These are phyloP conservation scores for Rhododendron williamsianum DNA, from an alignment of 148 eudicot genomes.

Conservation along the genomic window DNA sequence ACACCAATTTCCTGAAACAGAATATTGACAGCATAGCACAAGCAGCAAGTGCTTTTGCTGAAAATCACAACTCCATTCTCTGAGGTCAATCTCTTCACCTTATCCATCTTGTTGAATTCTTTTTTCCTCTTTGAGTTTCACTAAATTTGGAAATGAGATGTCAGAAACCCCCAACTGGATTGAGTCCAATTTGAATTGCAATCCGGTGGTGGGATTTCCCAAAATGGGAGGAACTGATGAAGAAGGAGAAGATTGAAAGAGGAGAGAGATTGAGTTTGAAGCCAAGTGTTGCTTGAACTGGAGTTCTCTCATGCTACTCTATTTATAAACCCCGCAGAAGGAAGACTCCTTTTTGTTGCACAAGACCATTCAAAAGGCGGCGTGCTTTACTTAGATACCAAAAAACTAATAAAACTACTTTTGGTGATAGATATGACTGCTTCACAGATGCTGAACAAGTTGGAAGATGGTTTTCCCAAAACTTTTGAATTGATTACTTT, in stretches of 20 bases:
- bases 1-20: slow-evolving; percentile 70
- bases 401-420: background rate
- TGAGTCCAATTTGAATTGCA: background rate
- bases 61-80: slow-evolving; percentile 83
- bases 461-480: background rate
- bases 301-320: background rate
- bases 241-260: background rate
- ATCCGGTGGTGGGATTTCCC: background rate
- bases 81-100: slow-evolving; percentile 47
- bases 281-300: background rate
- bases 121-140: background rate
- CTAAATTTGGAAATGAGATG: background rate
- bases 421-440: background rate
- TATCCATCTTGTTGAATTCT: slow-evolving; percentile 44
- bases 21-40: slow-evolving; percentile 74
- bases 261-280: background rate
- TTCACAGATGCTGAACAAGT: background rate
- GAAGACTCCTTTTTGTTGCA: background rate
- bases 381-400: background rate
- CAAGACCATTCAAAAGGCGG: background rate
- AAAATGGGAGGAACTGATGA: background rate
- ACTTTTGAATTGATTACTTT: background rate
- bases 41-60: slow-evolving; percentile 88
- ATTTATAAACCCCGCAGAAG: background rate
- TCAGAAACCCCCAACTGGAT: background rate